Percentiles rank a stretch among this genome's conserved stretches.
These are phyloP conservation scores for slime mould (Dictyostelium discoideum) DNA, from an alignment of 78 protist species.

Conservation along the genomic window dicty_2.7 NC_007091.3:4159501-4160000, in stretches of 20 bases:
- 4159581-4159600: background rate
- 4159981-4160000: background rate
- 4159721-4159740: background rate
- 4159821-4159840: background rate
- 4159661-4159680: background rate
- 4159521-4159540: conserved; percentile 31
- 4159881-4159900: background rate
- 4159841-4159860: conserved; percentile 6
- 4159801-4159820: background rate
- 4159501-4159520: background rate
- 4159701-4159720: background rate
- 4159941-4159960: background rate
- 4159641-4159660: background rate
- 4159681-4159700: background rate
- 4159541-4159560: conserved; percentile 44
- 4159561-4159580: conserved; percentile 47
- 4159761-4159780: background rate
- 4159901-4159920: background rate
- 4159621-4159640: background rate
- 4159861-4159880: background rate
- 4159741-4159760: background rate
- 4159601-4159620: background rate
- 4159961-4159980: conserved; percentile 7
- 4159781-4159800: background rate
- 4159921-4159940: conserved; percentile 6